Base-by-base conservation (phyloP, 2,329 filamentous ascomycete genomes). In the Herpotrichia juniperi region DNA sequence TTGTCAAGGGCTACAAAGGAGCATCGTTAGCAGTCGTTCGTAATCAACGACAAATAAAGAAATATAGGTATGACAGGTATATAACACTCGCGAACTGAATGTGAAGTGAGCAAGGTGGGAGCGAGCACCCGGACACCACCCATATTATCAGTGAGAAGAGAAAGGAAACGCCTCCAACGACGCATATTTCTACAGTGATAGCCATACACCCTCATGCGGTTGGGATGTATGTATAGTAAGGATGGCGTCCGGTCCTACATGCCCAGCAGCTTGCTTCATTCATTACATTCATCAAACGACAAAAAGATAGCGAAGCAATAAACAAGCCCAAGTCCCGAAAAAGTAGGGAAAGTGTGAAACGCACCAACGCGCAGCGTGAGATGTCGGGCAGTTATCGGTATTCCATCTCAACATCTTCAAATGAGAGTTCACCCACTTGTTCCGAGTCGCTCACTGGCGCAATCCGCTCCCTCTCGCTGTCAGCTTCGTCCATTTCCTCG, bases 401-500 rank as follows among this genome's bases (percentile, higher is more conserved):
- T 64, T 79, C 79, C 81, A 84, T 84, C 73, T 84, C 80, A 74
- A 83, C 76, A 75, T 85, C 81, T 75, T 79, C 81, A 79, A 84
- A 83, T 73, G 79, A 81, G 79, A 81, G 76, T 79, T 82, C 79
- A 86, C 85, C 83, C 79, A 88, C 84, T 83, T 86, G 84, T 76
- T 87, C 84, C 69, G 80, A 77, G 68, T 83, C 81, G 62, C 74
- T 75, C 64, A 81, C 78, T 58, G 76, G 69, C 54, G 75, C 73
- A 54, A 71, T 71, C 61, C 74, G 68, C 63, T 75, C 69, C 69
- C 72, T 84, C 56, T 91, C 88, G 62, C 91, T 89, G 59, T 93
- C 88, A 60, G 89, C 89, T 51, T 91, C 90, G 54, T 96, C 91
- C 76, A 91, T 89, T 57, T 97, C 93, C 64, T 97, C 93, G 58